phyloP scores from a whole-genome alignment of 148 eudicot species.

The Camellia lanceoleosa region DNA sequence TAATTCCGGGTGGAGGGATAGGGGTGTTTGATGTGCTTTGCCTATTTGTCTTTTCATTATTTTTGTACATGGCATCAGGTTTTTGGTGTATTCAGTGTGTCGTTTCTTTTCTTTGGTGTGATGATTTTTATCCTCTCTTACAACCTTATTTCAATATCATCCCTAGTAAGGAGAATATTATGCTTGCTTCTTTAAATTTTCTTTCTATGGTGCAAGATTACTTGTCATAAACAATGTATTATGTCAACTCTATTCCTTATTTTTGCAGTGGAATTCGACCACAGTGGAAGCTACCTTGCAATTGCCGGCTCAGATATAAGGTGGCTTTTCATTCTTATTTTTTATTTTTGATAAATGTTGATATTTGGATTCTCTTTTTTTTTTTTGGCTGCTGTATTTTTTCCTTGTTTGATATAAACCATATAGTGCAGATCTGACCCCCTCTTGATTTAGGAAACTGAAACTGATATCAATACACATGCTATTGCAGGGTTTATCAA shows the following conservation, averaged over 20 bases:
- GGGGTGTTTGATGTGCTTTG: not conserved
- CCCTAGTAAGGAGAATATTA: too few relatives aligned
- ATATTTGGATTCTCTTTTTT: not conserved
- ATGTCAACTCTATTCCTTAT: conserved; percentile 7
- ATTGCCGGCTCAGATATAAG: conserved; percentile 84
- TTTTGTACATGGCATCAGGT: not conserved
- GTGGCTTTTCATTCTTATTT: conserved; percentile 32
- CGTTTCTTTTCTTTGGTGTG: not conserved
- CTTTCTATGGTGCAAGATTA: not conserved
- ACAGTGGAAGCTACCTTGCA: conserved; percentile 93
- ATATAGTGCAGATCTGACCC: too few relatives aligned
- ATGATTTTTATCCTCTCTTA: not conserved
- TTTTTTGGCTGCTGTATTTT: not conserved
- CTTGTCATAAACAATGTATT: not conserved
- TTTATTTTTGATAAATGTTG: conserved; percentile 4
- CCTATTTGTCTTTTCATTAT: not conserved
- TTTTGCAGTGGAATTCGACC: conserved; percentile 90
- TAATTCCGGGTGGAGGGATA: too few relatives aligned
- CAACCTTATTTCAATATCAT: not conserved
- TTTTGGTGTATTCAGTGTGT: not conserved
- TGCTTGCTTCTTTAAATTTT: not conserved
- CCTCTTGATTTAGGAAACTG: not conserved
- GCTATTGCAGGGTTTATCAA: conserved; percentile 77
- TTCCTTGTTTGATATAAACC: not conserved
- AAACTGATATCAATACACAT: not conserved